Evolutionary conservation across 169 alveolate species (phyloP).

Genomic region (Eimeria tenella): DNA sequence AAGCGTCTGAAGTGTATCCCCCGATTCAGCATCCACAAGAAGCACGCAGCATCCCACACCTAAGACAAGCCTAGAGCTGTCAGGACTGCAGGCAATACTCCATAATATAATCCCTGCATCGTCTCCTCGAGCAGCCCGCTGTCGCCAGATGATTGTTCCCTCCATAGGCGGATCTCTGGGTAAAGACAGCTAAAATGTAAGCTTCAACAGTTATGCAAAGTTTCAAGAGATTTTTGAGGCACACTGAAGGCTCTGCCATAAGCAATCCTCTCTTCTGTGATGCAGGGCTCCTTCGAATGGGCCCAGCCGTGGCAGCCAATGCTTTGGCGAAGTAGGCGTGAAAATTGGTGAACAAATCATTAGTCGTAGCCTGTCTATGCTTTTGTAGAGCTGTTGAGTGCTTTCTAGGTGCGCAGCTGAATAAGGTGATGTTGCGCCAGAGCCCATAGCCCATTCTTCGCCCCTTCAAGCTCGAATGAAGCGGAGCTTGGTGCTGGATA

Average conservation of each 20-base stretch:
- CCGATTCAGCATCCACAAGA: constrained; percentile 80
- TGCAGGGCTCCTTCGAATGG: too few species aligned
- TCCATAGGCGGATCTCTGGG: not conserved
- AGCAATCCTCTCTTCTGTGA: too few species aligned
- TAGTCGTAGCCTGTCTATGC: too few species aligned
- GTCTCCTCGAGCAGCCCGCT: constrained; percentile 77
- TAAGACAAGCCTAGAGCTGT: constrained; percentile 80
- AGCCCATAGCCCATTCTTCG: not conserved
- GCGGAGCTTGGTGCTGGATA: not conserved
- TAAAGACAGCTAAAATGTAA: too few species aligned
- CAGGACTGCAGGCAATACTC: constrained; percentile 84
- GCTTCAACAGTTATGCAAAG: too few species aligned
- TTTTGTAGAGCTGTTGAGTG: too few species aligned
- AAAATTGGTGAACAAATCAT: too few species aligned
- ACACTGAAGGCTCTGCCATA: too few species aligned
- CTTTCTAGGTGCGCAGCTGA: too few species aligned
- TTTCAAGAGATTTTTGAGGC: too few species aligned
- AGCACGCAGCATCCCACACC: constrained; percentile 84
- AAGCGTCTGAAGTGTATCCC: constrained; percentile 80
- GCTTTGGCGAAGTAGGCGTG: too few species aligned
- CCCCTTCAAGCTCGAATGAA: not conserved
- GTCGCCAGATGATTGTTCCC: constrained; percentile 73
- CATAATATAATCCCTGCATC: constrained; percentile 80
- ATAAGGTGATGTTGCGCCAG: not conserved
- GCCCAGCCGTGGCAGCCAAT: too few species aligned